Conservation (phyloP, 2,329 filamentous ascomycete genomes). For the Diaporthe ilicicola region DNA sequence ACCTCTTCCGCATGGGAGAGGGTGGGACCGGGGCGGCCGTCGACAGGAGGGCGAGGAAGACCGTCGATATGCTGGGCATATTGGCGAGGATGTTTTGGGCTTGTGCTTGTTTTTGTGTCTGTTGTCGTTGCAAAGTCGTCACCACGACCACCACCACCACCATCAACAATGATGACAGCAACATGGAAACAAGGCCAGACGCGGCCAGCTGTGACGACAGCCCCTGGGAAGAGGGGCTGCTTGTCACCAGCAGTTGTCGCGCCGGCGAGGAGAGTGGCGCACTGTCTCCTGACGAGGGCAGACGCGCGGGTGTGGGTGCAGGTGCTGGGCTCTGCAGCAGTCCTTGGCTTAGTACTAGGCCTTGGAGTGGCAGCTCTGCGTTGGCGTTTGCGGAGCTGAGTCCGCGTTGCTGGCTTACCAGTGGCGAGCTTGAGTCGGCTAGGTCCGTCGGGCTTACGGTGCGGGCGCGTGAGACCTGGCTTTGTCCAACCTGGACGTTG, state of each 20-base stretch:
- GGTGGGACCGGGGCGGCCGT: constrained; percentile 17
- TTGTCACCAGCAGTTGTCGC: constrained; percentile 26
- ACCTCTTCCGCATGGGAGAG: background rate
- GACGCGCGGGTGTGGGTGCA: constrained; percentile 19
- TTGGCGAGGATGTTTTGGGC: constrained; percentile 7
- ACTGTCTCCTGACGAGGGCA: background rate
- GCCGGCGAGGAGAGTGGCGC: constrained; percentile 22
- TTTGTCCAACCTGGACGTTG: background rate
- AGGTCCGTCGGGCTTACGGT: background rate
- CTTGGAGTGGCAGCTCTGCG: constrained; percentile 18
- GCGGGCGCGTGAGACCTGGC: background rate
- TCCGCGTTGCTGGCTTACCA: constrained; percentile 2
- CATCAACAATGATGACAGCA: constrained; percentile 22
- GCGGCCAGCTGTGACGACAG: constrained; percentile 27
- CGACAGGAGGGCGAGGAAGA: constrained; percentile 22
- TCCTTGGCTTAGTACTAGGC: constrained; percentile 13
- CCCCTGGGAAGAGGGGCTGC: background rate
- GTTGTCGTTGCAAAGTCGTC: constrained; percentile 28
- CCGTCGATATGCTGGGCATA: background rate
- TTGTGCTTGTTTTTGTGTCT: constrained; percentile 10
- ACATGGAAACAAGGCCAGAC: constrained; percentile 33
- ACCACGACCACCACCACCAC: constrained; percentile 28
- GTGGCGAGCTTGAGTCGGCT: background rate
- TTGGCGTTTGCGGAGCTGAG: constrained; percentile 1
- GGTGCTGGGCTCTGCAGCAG: constrained; percentile 22